phyloP scores from a whole-genome alignment of 306 rosid species.

The Macrotyloma uniflorum region DNA sequence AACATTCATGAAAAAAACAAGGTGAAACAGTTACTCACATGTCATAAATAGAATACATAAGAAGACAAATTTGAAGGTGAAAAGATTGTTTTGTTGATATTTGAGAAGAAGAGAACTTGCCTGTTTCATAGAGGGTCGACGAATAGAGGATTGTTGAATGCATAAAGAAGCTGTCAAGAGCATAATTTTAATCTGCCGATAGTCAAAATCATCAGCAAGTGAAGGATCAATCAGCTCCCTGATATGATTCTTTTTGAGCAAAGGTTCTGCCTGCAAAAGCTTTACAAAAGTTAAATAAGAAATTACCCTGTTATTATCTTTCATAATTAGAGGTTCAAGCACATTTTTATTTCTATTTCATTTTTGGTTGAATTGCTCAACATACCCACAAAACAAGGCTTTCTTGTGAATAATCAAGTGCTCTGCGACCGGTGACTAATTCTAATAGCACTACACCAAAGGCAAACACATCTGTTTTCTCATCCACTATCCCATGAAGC shows the following conservation, averaged over 20 bases:
- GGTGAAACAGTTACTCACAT: neutral
- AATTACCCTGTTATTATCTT: neutral
- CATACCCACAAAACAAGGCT: conserved; percentile 88
- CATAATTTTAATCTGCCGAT: conserved; percentile 57
- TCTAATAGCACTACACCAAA: conserved; percentile 80
- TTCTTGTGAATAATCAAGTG: conserved; percentile 78
- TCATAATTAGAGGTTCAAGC: neutral
- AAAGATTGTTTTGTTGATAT: neutral
- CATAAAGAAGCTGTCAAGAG: conserved; percentile 75
- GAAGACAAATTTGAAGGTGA: neutral
- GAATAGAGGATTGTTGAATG: conserved; percentile 78
- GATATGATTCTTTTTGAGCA: conserved; percentile 66
- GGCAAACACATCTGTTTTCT: conserved; percentile 89
- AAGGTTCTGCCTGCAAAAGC: conserved; percentile 66
- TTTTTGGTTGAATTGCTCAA: neutral
- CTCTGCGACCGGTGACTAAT: conserved; percentile 82
- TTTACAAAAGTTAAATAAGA: neutral
- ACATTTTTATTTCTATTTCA: neutral
- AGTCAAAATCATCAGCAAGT: conserved; percentile 52
- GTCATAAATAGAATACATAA: neutral
- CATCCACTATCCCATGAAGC: conserved; percentile 86
- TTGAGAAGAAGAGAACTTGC: conserved; percentile 41
- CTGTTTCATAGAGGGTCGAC: conserved; percentile 81
- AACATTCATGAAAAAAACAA: neutral
- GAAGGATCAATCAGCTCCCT: conserved; percentile 66